Base-by-base conservation (phyloP, 805 yeast species). In the Zygoascus bituminiphila region DNA sequence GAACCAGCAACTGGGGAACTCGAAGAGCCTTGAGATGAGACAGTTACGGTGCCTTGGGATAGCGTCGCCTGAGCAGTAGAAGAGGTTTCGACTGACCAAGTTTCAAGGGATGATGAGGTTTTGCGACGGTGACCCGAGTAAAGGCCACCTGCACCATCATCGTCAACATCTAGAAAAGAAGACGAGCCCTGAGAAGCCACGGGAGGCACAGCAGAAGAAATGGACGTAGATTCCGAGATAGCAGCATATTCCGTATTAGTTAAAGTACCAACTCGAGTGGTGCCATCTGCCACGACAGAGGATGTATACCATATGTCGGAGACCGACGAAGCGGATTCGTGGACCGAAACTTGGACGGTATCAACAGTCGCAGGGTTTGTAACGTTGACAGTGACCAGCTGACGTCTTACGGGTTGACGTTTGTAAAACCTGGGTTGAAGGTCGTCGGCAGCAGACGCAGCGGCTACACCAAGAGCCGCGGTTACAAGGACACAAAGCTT, bases 351-450 rank as follows among this genome's bases (percentile, higher is more conserved):
- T 4, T 15, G 15, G n/a, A 29, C 33, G 33, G 43, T 41, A 38
- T 37, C 40, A 14, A 38, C 39, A 10, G 50, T 24, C 23, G 44
- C 26, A 20, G 51, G 39, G 8, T 52, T 45, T 24, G 49, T 25
- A 29, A 49, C 44, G 36, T 52, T 54, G 21, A 41, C 51, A 36
- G 39, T 51, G 21, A 52, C 51, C 22, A 55, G 43, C 41, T 55
- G 58, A 41, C 58, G 47, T 44, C 51, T 51, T 33, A 54, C 51
- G 2, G 40, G 36, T 15, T 38, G 22, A 14, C 50, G 55, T 25
- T 29, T 35, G 46, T 52, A 55, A 36, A 49, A 51, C 26, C 48
- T 36, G 4, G 58, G 58, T 19, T 41, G 39, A 22, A 23, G 42
- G 22, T 50, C 50, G 46, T 45, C 44, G 17, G 42, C 25, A 23